Conservation (phyloP, 345 rosid species). For the Alliaria petiolata region DNA sequence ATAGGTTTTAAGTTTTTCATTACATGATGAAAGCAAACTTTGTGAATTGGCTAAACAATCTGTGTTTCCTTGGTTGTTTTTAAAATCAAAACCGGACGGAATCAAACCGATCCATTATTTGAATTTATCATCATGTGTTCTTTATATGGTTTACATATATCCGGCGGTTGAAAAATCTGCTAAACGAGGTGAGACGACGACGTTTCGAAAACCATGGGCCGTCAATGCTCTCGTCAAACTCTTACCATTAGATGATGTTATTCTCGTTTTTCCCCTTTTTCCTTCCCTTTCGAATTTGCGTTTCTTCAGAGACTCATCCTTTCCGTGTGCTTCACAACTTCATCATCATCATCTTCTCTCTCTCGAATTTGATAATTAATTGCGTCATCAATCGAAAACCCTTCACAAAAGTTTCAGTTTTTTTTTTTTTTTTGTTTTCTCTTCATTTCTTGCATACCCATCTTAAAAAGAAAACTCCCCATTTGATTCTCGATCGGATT, state of each 20-base stretch:
- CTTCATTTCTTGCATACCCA: not conserved
- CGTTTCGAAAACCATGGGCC: slow-evolving; percentile 14
- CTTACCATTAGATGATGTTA: slow-evolving; percentile 20
- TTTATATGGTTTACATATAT: too few relatives aligned
- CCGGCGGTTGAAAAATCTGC: not conserved
- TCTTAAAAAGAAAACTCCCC: not conserved
- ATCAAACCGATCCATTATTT: not conserved
- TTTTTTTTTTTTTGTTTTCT: too few relatives aligned
- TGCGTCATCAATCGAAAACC: not conserved
- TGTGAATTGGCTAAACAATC: too few relatives aligned
- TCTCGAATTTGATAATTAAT: not conserved
- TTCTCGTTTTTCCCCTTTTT: not conserved
- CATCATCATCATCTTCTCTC: not conserved
- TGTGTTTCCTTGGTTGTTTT: too few relatives aligned
- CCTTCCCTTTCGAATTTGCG: slow-evolving; percentile 9
- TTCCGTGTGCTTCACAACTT: slow-evolving; percentile 34
- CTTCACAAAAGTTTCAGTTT: not conserved
- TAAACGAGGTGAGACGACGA: not conserved
- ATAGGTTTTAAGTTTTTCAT: too few relatives aligned
- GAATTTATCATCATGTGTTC: too few relatives aligned
- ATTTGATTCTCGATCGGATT: slow-evolving; percentile 11
- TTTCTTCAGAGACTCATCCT: slow-evolving; percentile 18
- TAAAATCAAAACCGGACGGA: not conserved
- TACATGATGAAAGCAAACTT: too few relatives aligned
- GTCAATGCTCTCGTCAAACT: slow-evolving; percentile 18